Percentiles rank a stretch among this genome's conserved stretches.
These are phyloP conservation scores for Globisporangium carolinianum DNA, from an alignment of 352 stramenopile species.

Conservation along the genomic window DNA sequence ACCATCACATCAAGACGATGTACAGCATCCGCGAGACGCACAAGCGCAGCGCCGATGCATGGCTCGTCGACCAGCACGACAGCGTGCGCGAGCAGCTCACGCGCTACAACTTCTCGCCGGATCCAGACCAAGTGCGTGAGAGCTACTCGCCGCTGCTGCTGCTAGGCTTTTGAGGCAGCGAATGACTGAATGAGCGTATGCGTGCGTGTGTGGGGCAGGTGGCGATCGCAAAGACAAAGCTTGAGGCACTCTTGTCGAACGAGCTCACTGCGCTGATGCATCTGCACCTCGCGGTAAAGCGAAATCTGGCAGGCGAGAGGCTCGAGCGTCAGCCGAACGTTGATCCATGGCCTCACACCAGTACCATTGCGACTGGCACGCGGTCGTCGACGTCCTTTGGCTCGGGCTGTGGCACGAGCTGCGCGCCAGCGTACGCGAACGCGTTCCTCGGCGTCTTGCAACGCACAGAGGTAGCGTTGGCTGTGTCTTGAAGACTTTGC, in stretches of 20 bases:
- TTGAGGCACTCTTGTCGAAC: conserved; percentile 26
- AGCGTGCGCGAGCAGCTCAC: conserved; percentile 23
- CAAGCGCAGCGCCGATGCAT: conserved; percentile 11
- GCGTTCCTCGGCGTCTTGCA: conserved; percentile 39
- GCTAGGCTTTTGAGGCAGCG: background rate
- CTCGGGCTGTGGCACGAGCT: conserved; percentile 30
- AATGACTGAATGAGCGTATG: background rate
- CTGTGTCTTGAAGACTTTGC: background rate
- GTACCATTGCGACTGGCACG: background rate
- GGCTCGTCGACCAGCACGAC: conserved; percentile 8
- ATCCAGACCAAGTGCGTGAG: conserved; percentile 29
- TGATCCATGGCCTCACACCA: background rate
- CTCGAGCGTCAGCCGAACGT: no score
- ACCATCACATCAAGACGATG: conserved; percentile 54
- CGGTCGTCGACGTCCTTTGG: conserved; percentile 12
- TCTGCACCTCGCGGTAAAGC: conserved; percentile 10
- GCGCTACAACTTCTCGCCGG: conserved; percentile 42
- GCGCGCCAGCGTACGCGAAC: conserved; percentile 36
- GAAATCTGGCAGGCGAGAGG: background rate
- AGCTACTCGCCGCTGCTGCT: background rate
- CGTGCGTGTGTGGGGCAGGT: conserved; percentile 12
- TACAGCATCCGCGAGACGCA: conserved; percentile 42
- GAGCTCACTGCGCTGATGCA: conserved; percentile 24
- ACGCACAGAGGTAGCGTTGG: conserved; percentile 29
- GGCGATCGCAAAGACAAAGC: conserved; percentile 19